Evolutionary conservation across 345 rosid species (phyloP).

Genomic region (Lepidium aucheri): DNA sequence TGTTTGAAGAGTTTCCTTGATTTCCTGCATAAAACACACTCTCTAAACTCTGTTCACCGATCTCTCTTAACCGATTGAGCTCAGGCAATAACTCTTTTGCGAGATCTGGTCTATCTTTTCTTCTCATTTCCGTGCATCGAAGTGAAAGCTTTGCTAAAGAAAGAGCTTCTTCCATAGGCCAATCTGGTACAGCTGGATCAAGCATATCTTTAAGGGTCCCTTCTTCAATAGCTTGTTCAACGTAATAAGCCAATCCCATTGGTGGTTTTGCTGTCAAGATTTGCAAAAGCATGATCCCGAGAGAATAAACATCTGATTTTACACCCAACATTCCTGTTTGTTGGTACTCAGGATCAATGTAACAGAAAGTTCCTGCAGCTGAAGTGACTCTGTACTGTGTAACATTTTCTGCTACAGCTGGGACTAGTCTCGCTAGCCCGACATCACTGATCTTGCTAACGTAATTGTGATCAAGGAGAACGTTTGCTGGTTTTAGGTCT

Average conservation of each 20-base stretch:
- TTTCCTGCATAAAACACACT: conserved; percentile 17
- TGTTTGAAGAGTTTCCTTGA: conserved; percentile 25
- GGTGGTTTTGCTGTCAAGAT: conserved; percentile 70
- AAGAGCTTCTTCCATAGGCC: conserved; percentile 71
- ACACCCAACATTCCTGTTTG: conserved; percentile 93
- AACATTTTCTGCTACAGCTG: conserved; percentile 66
- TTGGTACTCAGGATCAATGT: conserved; percentile 94
- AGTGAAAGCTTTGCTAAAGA: conserved; percentile 51
- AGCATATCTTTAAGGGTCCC: conserved; percentile 47
- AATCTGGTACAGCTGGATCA: conserved; percentile 66
- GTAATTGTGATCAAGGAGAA: conserved; percentile 67
- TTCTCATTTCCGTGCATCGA: conserved; percentile 67
- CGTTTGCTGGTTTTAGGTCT: conserved; percentile 87
- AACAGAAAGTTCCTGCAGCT: conserved; percentile 91
- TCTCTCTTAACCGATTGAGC: conserved; percentile 48
- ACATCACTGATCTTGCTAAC: conserved; percentile 83
- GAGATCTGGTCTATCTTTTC: conserved; percentile 93
- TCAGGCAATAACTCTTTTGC: conserved; percentile 56
- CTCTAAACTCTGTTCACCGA: conserved; percentile 46
- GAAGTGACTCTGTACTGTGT: conserved; percentile 75
- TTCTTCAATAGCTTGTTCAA: conserved; percentile 48
- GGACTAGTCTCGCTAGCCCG: conserved; percentile 84
- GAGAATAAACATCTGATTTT: conserved; percentile 79
- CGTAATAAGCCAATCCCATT: conserved; percentile 66
- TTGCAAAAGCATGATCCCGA: conserved; percentile 80